Conservation (phyloP, 306 rosid species). For the Lagenaria siceraria region DNA sequence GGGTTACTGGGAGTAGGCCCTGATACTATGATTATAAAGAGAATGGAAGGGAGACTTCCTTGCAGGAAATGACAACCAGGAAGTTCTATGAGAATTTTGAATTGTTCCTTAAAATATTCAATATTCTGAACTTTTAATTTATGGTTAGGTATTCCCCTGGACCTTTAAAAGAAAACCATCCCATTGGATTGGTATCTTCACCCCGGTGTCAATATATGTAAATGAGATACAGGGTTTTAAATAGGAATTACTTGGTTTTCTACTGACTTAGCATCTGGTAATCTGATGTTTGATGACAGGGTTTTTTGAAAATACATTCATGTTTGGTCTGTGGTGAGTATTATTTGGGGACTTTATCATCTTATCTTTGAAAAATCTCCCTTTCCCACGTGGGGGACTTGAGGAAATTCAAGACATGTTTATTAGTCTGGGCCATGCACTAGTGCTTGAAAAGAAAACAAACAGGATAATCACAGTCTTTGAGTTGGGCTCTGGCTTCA, state of each 20-base stretch:
- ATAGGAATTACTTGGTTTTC: not conserved
- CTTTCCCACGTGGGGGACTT: not conserved
- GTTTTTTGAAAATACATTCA: not conserved
- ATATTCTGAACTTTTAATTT: not conserved
- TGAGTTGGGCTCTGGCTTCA: not conserved
- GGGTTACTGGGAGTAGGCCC: not conserved
- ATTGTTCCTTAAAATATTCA: not conserved
- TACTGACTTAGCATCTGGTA: not conserved
- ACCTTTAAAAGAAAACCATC: not conserved
- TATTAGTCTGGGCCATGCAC: slow-evolving; percentile 1
- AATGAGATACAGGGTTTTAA: not conserved
- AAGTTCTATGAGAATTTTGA: not conserved
- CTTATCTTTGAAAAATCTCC: not conserved
- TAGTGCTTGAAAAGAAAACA: not conserved
- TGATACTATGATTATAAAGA: not conserved
- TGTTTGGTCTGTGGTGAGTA: not conserved
- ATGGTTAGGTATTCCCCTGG: not conserved
- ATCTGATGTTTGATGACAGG: not conserved
- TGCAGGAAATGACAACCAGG: not conserved
- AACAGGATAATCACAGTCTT: not conserved
- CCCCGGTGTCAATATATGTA: not conserved
- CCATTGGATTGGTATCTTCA: not conserved
- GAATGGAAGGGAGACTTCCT: not conserved
- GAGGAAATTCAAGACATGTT: not conserved
- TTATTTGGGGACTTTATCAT: not conserved